Evolutionary conservation across 1,284 basidiomycete genomes (phyloP), one percentile per base, ranked within the genome.

Genomic region (Rhodofomes roseus): DNA sequence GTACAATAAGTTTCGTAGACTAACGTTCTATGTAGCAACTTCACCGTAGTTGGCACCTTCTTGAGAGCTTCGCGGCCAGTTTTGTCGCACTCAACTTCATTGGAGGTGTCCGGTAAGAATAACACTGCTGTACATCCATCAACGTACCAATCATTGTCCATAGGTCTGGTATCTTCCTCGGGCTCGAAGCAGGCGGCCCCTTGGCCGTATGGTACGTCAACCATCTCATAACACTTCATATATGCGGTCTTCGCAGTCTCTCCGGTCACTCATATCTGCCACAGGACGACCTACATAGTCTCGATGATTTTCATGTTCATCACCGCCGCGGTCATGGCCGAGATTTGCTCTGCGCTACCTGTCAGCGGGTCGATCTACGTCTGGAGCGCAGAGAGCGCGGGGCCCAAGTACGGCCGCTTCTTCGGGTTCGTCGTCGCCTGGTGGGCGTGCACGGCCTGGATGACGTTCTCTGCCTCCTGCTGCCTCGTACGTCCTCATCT

Each of bases 361-460:
- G 74, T 94, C 46, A 92, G 90, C 58, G 93, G 93, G 8, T 93
- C 91, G 8, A 94, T 95, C 71, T 95, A 95, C 73, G 86, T 93
- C 59, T 95, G 93, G 93, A 89, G 91, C 0, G 92, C 92, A 29
- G 92, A 93, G 69, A 92, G 91, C 65, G 93, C 90, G 4, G 92
- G 92, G 2, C 86, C 86, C 14, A 92, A 90, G 66, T 87, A 92
- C 67, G 90, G 85, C 2, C 80, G 92, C 43, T 89, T 94, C 72
- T 84, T 93, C 64, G 93, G 91, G 1, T 94, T 95, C 75, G 72
- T 93, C 57, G 92, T 95, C 29, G 92, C 92, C 50, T 94, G 90
- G 90, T 94, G 92, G 92, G 81, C 90, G 27, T 86, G 84, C 62
- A 93, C 92, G 0, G 92, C 92, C 18, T 95, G 93, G 93, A 93